These are phyloP conservation scores for Rachicladosporium sp. DNA, from an alignment of 2,329 filamentous ascomycete genomes.

Conservation along the genomic window DNA sequence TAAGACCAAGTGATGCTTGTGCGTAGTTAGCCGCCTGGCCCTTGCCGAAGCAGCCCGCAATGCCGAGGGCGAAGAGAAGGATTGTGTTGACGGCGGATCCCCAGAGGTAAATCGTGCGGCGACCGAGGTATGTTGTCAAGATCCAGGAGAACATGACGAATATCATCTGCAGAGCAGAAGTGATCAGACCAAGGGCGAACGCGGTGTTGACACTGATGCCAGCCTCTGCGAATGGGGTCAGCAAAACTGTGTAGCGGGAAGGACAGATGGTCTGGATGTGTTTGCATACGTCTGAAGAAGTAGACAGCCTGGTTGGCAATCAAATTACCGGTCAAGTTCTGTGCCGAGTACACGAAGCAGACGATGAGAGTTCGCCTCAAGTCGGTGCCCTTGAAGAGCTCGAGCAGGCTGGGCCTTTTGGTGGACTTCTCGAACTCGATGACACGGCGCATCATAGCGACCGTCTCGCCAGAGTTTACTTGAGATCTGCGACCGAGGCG, in stretches of 20 bases:
- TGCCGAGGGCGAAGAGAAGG: conserved; percentile 46
- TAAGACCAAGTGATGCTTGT: conserved; percentile 50
- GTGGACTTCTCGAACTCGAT: conserved; percentile 41
- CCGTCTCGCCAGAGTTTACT: conserved; percentile 31
- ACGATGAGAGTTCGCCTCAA: conserved; percentile 43
- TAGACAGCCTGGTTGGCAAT: conserved; percentile 52
- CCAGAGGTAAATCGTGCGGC: conserved; percentile 53
- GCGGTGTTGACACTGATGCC: conserved; percentile 43
- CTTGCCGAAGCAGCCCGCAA: conserved; percentile 41
- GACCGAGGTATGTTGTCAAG: conserved; percentile 50
- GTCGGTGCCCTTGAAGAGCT: conserved; percentile 45
- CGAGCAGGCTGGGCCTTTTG: conserved; percentile 37
- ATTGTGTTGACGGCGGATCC: conserved; percentile 42
- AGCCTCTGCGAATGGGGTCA: conserved; percentile 39
- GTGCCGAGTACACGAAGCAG: conserved; percentile 45
- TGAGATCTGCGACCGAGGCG: conserved; percentile 37
- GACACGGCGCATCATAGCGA: conserved; percentile 48
- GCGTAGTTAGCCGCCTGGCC: conserved; percentile 31
- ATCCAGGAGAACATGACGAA: conserved; percentile 57
- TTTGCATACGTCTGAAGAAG: conserved; percentile 44
- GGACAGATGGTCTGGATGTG: not conserved
- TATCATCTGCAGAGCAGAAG: conserved; percentile 48
- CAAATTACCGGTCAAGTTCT: conserved; percentile 51
- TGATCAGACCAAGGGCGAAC: conserved; percentile 53
- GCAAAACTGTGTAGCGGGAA: conserved; percentile 2